phyloP scores from a whole-genome alignment of 2,329 filamentous ascomycete species.

The Colletotrichum scovillei region DNA sequence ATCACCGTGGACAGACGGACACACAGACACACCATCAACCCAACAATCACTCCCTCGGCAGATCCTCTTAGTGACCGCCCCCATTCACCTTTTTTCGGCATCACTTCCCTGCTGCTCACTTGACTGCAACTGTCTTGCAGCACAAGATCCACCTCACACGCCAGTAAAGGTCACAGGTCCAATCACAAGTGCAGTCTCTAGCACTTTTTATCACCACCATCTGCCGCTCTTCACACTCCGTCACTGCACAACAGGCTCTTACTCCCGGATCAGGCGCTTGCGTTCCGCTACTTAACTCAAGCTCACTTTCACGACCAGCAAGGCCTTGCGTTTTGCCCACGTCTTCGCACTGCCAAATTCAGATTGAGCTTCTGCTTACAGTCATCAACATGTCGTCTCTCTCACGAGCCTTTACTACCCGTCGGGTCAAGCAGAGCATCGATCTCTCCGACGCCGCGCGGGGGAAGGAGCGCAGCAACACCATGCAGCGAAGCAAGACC shows the following conservation, averaged over 20 bases:
- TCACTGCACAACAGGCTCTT: slow-evolving; percentile 14
- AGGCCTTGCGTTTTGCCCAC: not conserved
- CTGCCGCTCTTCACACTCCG: slow-evolving; percentile 19
- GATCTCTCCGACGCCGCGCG: slow-evolving; percentile 55
- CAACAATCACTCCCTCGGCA: slow-evolving; percentile 2
- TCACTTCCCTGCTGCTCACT: slow-evolving; percentile 11
- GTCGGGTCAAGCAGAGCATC: slow-evolving; percentile 69
- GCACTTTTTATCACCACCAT: slow-evolving; percentile 21
- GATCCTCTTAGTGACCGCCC: slow-evolving; percentile 10
- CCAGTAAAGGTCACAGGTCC: slow-evolving; percentile 25
- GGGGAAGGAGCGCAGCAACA: slow-evolving; percentile 27
- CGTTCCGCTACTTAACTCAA: slow-evolving; percentile 12
- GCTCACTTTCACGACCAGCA: slow-evolving; percentile 5
- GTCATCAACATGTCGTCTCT: slow-evolving; percentile 64
- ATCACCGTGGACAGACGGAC: not conserved
- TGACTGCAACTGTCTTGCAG: slow-evolving; percentile 34
- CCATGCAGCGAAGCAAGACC: slow-evolving; percentile 62
- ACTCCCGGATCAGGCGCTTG: slow-evolving; percentile 25
- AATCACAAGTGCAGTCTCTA: slow-evolving; percentile 29
- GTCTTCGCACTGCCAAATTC: not conserved
- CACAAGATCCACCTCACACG: slow-evolving; percentile 30
- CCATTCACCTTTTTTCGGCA: slow-evolving; percentile 6
- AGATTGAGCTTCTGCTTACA: too few relatives aligned
- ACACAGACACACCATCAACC: slow-evolving; percentile 8
- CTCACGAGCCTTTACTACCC: slow-evolving; percentile 78